These are phyloP conservation scores for Eucalyptus pauciflora DNA, from an alignment of 345 rosid genomes.

Conservation along the genomic window DNA sequence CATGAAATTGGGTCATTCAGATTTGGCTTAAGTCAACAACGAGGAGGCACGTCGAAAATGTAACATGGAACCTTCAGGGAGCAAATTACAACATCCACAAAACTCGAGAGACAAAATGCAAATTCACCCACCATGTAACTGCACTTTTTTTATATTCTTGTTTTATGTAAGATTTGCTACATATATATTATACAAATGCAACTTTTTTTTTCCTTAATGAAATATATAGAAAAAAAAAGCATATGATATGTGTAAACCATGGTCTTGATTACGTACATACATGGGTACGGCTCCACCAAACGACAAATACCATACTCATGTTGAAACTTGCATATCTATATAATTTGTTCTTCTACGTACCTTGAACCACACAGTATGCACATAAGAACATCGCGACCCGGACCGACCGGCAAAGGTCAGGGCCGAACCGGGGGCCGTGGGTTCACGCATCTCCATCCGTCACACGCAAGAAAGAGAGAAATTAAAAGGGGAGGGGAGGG, in stretches of 20 bases:
- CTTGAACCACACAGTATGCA: not conserved
- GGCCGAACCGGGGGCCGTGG: not conserved
- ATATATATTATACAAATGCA: not conserved
- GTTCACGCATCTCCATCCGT: not conserved
- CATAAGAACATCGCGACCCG: not conserved
- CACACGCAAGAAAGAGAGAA: not conserved
- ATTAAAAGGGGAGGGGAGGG: fast-evolving
- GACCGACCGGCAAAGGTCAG: not conserved
- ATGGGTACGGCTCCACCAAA: not conserved
- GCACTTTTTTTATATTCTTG: not conserved
- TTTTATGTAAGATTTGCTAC: not conserved
- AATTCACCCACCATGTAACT: not conserved
- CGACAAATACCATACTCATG: fast-evolving
- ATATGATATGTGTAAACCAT: too few relatives aligned
- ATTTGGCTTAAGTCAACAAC: not conserved
- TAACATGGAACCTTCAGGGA: not conserved
- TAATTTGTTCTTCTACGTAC: not conserved
- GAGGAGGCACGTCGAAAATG: not conserved
- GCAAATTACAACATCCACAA: not conserved
- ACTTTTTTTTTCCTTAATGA: not conserved
- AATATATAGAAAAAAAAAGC: not conserved
- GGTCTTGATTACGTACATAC: not conserved
- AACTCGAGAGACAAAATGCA: not conserved
- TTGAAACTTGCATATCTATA: fast-evolving
- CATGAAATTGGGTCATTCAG: not conserved